Percentiles rank a stretch among this genome's conserved stretches.
Conservation (phyloP, 495 filamentous ascomycete species). For the Aspergillus ellipticus region DNA sequence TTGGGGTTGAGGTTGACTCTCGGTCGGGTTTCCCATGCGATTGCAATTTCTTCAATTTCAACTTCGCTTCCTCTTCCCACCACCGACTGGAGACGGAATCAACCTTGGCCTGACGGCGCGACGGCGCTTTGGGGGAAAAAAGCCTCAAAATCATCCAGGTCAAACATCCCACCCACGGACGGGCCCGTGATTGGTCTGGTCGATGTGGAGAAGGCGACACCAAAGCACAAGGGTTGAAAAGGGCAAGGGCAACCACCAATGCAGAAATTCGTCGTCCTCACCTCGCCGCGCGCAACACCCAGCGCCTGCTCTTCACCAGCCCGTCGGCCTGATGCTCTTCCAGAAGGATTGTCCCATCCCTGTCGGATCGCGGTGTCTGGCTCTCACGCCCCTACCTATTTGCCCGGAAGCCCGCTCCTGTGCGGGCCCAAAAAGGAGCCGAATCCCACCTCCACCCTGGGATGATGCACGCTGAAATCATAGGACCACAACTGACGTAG, state of each 20-base stretch:
- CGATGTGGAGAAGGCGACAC: constrained; percentile 4
- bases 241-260: constrained; percentile 1
- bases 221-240: not conserved
- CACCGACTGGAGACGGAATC: no score
- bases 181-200: constrained; percentile 6
- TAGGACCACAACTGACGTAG: constrained; percentile 24
- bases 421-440: not conserved
- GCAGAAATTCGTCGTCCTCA: not conserved
- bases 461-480: constrained; percentile 23
- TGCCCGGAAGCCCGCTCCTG: not conserved
- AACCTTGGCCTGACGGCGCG: not conserved
- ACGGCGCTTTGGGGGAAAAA: not conserved
- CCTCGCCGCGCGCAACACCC: not conserved
- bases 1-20: no score
- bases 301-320: not conserved
- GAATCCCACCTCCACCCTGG: constrained; percentile 2
- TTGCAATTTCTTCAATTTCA: not conserved
- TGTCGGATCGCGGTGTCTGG: not conserved
- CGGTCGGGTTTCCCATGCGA: not conserved
- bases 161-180: constrained; percentile 9
- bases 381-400: not conserved
- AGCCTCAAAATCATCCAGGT: constrained; percentile 6
- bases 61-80: no score
- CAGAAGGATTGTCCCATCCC: not conserved
- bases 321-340: not conserved